These are phyloP conservation scores for Leucocoprinus leucothites DNA, from an alignment of 768 basidiomycete species.

Conservation along the genomic window DNA sequence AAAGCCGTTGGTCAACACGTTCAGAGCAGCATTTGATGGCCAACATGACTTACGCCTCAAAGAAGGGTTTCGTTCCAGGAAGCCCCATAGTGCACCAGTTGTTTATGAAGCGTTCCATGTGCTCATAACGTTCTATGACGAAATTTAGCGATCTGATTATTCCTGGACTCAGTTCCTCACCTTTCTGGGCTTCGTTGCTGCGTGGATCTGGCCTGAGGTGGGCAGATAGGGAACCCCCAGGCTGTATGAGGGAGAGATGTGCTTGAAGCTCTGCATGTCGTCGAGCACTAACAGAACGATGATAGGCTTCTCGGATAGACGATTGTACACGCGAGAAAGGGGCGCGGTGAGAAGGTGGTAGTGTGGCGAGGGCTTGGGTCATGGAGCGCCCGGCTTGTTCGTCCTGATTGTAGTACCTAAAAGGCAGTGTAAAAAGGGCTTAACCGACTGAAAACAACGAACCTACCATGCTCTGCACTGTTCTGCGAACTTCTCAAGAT, in stretches of 20 bases:
- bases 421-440: background rate
- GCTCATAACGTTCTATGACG: conserved; percentile 62
- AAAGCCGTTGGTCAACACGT: background rate
- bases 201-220: conserved; percentile 66
- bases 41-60: conserved; percentile 46
- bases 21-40: conserved; percentile 8
- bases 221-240: conserved; percentile 78
- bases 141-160: background rate
- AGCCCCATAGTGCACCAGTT: conserved; percentile 86
- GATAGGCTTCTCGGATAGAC: conserved; percentile 81
- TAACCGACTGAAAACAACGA: background rate
- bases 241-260: conserved; percentile 72
- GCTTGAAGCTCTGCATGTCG: conserved; percentile 84
- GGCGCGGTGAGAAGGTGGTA: conserved; percentile 82
- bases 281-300: conserved; percentile 73
- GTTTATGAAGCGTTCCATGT: conserved; percentile 69
- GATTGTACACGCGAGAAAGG: conserved; percentile 86
- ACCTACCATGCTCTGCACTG: conserved; percentile 75
- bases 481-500: conserved; percentile 77
- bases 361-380: conserved; percentile 76
- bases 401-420: conserved; percentile 83
- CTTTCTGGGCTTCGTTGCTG: conserved; percentile 65
- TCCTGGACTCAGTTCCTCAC: too few species aligned
- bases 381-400: conserved; percentile 74
- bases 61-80: conserved; percentile 90